Base-by-base conservation (phyloP, 345 rosid genomes). In the Melastoma malabathricum region DNA sequence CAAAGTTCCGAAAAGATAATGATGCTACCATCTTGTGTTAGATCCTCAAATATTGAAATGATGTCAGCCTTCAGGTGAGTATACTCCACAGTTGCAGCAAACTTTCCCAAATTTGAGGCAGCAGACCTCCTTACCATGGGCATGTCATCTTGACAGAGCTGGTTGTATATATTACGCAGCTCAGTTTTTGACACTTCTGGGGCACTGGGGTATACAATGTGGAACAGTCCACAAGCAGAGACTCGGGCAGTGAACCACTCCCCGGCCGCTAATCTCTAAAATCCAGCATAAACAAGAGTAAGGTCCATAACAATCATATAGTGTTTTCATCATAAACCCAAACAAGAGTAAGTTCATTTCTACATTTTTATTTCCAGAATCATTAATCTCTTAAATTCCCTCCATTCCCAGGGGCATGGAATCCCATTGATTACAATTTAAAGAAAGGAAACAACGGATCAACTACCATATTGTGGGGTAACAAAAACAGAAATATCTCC, bases 91-190 rank as follows among this genome's bases (percentile, higher is more conserved):
- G 98, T 86, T 13, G 94, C 94, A 69, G 98, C 96, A 80, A 83
- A 86, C 63, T 77, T 90, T 50, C 94, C 96, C 46, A 90, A 75
- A 64, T 86, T 90, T 13, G 92, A 68, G 18, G 94, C 96, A 34
- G 96, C 98, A 51, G 98, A 86, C 72, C 89, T 90, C 52, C 98
- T 78, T 62, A 90, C 98, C 96, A 82, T 90, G 20, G 96, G 98
- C 98, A 86, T 86, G 68, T 86, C 98, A 76, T 90, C 98, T 75
- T 86, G 92, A 68, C 98, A 90, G 25, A 90, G 71, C 62, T 86
- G 96, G 45, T 69, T 68, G 63, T 81, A 90, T 59, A 72, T 52
- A 10, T 82, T 61, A 52, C 96, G 67, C 48, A 86, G 60, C 72
- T 90, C 94, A 31, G 83, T 74, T 64, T 82, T 86, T 58, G 72